phyloP scores from a whole-genome alignment of 2,329 filamentous ascomycete species.

The Cladorrhinum sp. region DNA sequence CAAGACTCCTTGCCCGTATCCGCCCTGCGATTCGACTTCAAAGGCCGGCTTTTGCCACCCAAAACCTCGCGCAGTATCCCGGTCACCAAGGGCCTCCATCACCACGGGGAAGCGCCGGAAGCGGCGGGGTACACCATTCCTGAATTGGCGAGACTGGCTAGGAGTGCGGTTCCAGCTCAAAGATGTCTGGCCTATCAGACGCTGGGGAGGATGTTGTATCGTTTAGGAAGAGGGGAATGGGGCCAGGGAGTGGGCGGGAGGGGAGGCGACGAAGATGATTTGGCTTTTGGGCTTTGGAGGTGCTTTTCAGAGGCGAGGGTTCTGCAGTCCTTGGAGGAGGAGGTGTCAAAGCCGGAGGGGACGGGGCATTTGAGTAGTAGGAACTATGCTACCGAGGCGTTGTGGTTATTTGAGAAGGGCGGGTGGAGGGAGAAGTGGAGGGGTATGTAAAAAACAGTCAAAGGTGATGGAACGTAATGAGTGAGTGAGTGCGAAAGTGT shows the following conservation, averaged over 20 bases:
- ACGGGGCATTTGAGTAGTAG: slow-evolving; percentile 73
- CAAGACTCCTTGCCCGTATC: slow-evolving; percentile 69
- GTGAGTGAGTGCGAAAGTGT: no score
- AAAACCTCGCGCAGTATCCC: slow-evolving; percentile 71
- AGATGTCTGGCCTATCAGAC: slow-evolving; percentile 90
- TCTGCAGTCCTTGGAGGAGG: slow-evolving; percentile 72
- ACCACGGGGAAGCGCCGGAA: slow-evolving; percentile 89
- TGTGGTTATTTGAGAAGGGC: slow-evolving; percentile 79
- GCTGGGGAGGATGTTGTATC: slow-evolving; percentile 77
- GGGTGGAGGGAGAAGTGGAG: slow-evolving; percentile 64
- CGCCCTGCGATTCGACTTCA: slow-evolving; percentile 85
- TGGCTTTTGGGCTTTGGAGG: slow-evolving; percentile 80
- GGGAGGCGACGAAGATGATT: slow-evolving; percentile 46
- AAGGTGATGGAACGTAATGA: background rate
- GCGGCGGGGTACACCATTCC: slow-evolving; percentile 91
- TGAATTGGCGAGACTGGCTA: slow-evolving; percentile 76
- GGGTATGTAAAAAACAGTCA: slow-evolving; percentile 37
- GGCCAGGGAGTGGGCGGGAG: slow-evolving; percentile 61
- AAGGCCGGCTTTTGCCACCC: slow-evolving; percentile 75
- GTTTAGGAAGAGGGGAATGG: slow-evolving; percentile 71
- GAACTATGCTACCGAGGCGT: slow-evolving; percentile 81
- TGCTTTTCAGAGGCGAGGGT: slow-evolving; percentile 74
- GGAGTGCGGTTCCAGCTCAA: slow-evolving; percentile 81
- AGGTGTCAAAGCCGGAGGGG: slow-evolving; percentile 63
- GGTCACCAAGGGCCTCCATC: slow-evolving; percentile 77